phyloP scores from a whole-genome alignment of 176 grass and related monocot species.

The Tillandsia fasciculata region DNA sequence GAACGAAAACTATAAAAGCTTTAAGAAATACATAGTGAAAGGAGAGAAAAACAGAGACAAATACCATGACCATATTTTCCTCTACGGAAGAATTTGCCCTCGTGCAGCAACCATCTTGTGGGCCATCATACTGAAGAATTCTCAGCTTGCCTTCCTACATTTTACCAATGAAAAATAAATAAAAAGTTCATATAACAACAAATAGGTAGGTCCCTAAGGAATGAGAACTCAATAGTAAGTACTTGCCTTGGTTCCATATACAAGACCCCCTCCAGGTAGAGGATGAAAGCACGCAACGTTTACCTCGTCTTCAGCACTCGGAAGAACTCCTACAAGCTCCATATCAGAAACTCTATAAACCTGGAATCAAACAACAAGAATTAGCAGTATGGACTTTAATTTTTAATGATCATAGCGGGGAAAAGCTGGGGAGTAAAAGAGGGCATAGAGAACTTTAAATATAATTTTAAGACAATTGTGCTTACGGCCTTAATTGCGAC shows the following conservation, averaged over 20 bases:
- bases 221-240: not conserved
- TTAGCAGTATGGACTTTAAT: too few species aligned
- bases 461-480: too few species aligned
- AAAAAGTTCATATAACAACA: not conserved
- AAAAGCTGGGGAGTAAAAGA: not conserved
- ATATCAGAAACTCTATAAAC: slow-evolving; percentile 99
- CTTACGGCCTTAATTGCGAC: too few species aligned
- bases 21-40: slow-evolving; percentile 4
- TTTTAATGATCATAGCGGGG: not conserved
- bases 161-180: not conserved
- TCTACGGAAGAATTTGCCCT: slow-evolving; percentile 34
- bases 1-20: not conserved
- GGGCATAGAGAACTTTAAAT: too few species aligned
- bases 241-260: slow-evolving; percentile 87
- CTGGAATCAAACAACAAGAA: slow-evolving; percentile 22
- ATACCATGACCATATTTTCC: slow-evolving; percentile 67
- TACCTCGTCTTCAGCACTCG: slow-evolving; percentile 89
- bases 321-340: slow-evolving; percentile 88
- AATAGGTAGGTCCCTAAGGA: not conserved
- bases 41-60: not conserved
- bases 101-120: slow-evolving; percentile 34
- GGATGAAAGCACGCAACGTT: slow-evolving; percentile 96
- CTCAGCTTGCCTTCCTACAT: slow-evolving; percentile 88
- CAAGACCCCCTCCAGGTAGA: slow-evolving; percentile 71
- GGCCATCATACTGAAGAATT: slow-evolving; percentile 76